A percentile compares a stretch with the other conserved stretches of the same genome.
These are phyloP conservation scores for Nicotiana noctiflora DNA, from an alignment of 257 asterid genomes.

Conservation along the genomic window DNA sequence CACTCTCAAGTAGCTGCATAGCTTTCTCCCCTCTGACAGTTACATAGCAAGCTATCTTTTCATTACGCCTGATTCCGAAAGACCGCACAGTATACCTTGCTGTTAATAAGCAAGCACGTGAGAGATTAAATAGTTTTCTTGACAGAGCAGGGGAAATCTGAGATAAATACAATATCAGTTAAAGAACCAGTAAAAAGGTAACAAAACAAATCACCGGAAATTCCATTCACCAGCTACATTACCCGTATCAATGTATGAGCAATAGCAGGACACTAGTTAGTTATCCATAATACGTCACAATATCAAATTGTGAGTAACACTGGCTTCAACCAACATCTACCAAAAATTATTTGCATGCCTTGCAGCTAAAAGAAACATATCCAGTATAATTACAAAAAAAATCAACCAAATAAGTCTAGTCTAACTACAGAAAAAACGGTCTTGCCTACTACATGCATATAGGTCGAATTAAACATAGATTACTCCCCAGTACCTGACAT, in stretches of 20 bases:
- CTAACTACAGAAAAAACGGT: not conserved
- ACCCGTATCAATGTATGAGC: not conserved
- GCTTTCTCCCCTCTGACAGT: slow-evolving; percentile 65
- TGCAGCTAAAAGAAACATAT: not conserved
- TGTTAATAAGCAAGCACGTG: slow-evolving; percentile 6
- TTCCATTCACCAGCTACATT: not conserved
- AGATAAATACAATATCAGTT: not conserved
- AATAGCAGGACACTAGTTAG: not conserved
- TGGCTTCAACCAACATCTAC: not conserved
- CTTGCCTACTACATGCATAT: not conserved
- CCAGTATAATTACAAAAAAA: not conserved
- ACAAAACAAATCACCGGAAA: not conserved
- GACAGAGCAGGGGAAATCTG: not conserved
- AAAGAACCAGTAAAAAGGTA: not conserved
- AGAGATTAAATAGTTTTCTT: not conserved
- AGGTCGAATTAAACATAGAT: not conserved
- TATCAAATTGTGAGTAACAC: not conserved
- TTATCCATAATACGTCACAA: not conserved
- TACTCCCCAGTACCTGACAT: not conserved
- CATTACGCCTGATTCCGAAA: slow-evolving; percentile 71
- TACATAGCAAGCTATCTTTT: slow-evolving; percentile 70
- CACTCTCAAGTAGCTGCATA: slow-evolving; percentile 65
- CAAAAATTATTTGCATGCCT: not conserved
- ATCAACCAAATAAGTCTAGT: not conserved
- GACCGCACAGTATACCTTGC: slow-evolving; percentile 76